Conservation (phyloP, 345 rosid species). For the Nasturtium officinale region DNA sequence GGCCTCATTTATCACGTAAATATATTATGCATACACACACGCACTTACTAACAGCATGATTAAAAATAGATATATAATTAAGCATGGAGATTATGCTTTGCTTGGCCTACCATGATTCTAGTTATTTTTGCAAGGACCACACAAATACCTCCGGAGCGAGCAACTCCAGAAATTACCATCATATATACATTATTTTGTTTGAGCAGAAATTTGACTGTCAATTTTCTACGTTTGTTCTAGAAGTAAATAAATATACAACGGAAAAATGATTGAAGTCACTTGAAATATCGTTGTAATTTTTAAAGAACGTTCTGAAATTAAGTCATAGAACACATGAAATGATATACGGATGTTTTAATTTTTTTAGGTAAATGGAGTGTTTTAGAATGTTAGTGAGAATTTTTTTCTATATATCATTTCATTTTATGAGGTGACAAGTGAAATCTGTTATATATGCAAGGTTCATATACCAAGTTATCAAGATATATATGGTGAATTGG, state of each 20-base stretch:
- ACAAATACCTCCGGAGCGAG: background rate
- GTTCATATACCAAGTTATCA: background rate
- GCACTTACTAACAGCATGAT: background rate
- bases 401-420: background rate
- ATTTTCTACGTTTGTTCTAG: too few relatives aligned
- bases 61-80: background rate
- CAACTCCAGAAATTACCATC: too few relatives aligned
- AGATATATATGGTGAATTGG: background rate
- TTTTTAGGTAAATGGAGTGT: background rate
- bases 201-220: background rate
- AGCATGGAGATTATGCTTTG: background rate
- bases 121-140: background rate
- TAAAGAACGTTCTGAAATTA: background rate
- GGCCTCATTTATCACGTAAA: background rate
- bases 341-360: background rate
- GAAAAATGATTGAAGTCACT: background rate
- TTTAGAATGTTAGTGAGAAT: too few relatives aligned
- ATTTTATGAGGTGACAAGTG: background rate
- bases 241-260: background rate
- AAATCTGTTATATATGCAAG: background rate
- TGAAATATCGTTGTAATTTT: background rate
- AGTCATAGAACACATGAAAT: background rate
- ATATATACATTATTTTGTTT: too few relatives aligned
- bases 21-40: background rate
- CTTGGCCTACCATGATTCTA: background rate